These are phyloP conservation scores for Clausena lansium DNA, from an alignment of 345 rosid genomes.

Conservation along the genomic window DNA sequence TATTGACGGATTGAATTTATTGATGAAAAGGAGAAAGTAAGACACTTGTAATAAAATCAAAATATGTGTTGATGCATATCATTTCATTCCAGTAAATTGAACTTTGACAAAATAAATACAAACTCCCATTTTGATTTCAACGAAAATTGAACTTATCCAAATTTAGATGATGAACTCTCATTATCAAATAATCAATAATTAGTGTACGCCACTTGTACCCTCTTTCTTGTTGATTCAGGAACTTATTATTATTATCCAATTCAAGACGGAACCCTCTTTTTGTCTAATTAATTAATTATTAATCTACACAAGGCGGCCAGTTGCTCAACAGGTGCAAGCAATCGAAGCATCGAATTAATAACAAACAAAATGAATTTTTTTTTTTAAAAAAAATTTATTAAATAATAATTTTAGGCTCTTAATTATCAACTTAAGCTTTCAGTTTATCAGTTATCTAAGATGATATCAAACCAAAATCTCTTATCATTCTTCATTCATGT, in stretches of 20 bases:
- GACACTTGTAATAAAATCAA: too few relatives aligned
- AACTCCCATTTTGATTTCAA: neutral
- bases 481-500: too few relatives aligned
- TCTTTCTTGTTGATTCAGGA: neutral
- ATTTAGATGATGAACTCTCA: neutral
- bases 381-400: neutral
- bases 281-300: neutral
- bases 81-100: neutral
- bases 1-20: too few relatives aligned
- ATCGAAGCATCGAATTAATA: too few relatives aligned
- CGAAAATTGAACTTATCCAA: conserved; percentile 1
- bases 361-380: neutral
- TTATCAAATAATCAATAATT: neutral
- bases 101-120: too few relatives aligned
- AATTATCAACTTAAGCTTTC: neutral
- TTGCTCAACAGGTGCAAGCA: neutral
- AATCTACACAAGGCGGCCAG: neutral
- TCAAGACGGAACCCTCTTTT: too few relatives aligned
- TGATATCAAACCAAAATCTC: neutral
- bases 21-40: too few relatives aligned
- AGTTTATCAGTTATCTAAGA: too few relatives aligned
- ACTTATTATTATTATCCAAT: neutral
- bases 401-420: neutral
- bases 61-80: too few relatives aligned
- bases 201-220: neutral